A percentile compares a stretch with the other conserved stretches of the same genome.
Evolutionary conservation across 768 basidiomycete genomes (phyloP).

Genomic region (Tulasnella sp.): DNA sequence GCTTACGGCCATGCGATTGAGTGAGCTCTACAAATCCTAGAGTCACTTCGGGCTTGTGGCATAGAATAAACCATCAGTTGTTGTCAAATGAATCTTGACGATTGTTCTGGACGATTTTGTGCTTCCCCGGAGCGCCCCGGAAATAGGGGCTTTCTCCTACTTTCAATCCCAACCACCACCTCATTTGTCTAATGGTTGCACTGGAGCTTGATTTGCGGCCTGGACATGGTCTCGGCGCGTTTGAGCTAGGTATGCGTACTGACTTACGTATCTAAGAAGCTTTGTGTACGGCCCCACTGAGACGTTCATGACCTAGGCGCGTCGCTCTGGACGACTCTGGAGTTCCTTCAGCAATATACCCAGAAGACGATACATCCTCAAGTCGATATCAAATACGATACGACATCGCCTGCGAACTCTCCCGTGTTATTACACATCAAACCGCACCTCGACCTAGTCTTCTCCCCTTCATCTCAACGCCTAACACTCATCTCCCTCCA

Average conservation of each 20-base stretch:
- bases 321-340: slow-evolving; percentile 68
- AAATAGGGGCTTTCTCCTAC: no score
- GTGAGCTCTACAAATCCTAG: no score
- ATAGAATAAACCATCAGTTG: no score
- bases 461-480: slow-evolving; percentile 67
- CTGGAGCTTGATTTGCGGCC: slow-evolving; percentile 69
- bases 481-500: slow-evolving; percentile 67
- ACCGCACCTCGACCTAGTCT: slow-evolving; percentile 76
- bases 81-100: no score
- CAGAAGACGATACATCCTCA: slow-evolving; percentile 53
- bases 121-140: no score
- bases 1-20: no score
- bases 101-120: no score
- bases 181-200: slow-evolving; percentile 10
- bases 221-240: slow-evolving; percentile 62
- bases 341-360: slow-evolving; percentile 51
- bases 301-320: slow-evolving; percentile 37
- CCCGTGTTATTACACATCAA: slow-evolving; percentile 68
- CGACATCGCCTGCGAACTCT: slow-evolving; percentile 53
- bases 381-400: slow-evolving; percentile 74
- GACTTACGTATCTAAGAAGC: neutral
- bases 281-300: neutral
- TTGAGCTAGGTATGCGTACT: slow-evolving; percentile 49
- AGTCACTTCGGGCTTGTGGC: no score
- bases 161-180: neutral